phyloP scores from a whole-genome alignment of 495 filamentous ascomycete genomes.

The Immersiella caudata region DNA sequence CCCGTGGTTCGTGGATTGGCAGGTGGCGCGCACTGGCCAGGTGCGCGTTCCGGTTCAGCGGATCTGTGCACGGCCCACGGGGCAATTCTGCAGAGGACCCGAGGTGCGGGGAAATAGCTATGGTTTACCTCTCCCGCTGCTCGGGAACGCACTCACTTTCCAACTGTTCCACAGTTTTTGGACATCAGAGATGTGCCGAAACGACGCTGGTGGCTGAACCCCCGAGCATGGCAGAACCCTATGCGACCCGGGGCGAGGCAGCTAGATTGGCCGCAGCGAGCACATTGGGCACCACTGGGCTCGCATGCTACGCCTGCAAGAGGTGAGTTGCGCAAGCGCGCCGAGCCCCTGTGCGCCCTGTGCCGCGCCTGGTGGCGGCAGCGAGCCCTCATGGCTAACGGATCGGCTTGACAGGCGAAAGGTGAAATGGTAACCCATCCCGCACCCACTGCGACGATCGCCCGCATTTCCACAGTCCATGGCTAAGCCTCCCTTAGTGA shows the following conservation, averaged over 20 bases:
- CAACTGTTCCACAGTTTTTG: neutral
- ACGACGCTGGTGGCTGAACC: conserved; percentile 1
- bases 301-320: conserved; percentile 24
- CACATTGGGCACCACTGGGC: conserved; percentile 5
- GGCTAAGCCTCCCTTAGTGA: conserved; percentile 6
- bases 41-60: neutral
- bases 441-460: neutral
- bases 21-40: neutral
- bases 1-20: neutral
- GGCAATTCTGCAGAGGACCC: neutral
- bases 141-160: neutral
- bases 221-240: neutral
- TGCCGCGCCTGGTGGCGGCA: neutral
- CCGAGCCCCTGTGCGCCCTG: neutral
- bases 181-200: neutral
- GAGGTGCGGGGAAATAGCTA: neutral
- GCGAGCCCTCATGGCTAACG: neutral
- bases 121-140: neutral
- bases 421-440: conserved; percentile 27
- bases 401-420: conserved; percentile 23
- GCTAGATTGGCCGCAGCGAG: neutral
- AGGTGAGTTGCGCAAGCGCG: conserved; percentile 14
- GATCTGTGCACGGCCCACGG: neutral
- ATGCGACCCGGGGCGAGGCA: conserved; percentile 4
- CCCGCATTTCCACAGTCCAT: neutral